A percentile compares a stretch with the other conserved stretches of the same genome.
Evolutionary conservation across 2,329 filamentous ascomycete species (phyloP).

Genomic region (Cladorrhinum sp.): DNA sequence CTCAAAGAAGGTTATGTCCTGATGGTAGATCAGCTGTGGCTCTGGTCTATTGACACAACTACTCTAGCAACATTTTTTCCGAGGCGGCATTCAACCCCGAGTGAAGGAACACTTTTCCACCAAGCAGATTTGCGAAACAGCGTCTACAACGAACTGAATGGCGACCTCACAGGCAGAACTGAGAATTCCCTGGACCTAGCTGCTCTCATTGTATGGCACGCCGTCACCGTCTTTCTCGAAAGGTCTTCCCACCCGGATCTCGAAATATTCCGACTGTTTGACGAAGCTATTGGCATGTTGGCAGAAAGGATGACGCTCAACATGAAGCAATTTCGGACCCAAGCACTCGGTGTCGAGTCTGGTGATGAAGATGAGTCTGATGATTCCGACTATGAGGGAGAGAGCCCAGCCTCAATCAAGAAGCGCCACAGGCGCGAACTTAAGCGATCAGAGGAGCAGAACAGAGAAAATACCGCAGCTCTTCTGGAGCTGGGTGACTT

Average conservation of each 20-base stretch:
- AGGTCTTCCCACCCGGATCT: constrained; percentile 58
- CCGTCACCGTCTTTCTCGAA: constrained; percentile 60
- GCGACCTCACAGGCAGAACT: constrained; percentile 60
- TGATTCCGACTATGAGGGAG: constrained; percentile 29
- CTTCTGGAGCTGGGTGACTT: constrained; percentile 62
- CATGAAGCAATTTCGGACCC: constrained; percentile 59
- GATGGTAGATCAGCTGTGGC: constrained; percentile 67
- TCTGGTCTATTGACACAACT: constrained; percentile 55
- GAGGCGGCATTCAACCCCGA: constrained; percentile 51
- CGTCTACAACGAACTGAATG: constrained; percentile 64
- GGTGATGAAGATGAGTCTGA: constrained; percentile 35
- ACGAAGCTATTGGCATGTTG: constrained; percentile 62
- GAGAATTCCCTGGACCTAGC: constrained; percentile 62
- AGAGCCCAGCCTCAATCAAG: constrained; percentile 43
- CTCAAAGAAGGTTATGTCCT: constrained; percentile 52
- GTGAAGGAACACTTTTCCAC: constrained; percentile 54
- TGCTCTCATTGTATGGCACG: constrained; percentile 59
- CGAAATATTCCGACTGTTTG: constrained; percentile 63
- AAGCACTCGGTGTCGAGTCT: constrained; percentile 46
- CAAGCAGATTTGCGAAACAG: constrained; percentile 62
- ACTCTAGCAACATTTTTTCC: constrained; percentile 56
- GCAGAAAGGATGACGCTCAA: constrained; percentile 61
- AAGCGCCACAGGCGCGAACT: constrained; percentile 41
- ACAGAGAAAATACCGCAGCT: constrained; percentile 61
- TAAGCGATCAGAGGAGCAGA: constrained; percentile 50